These are phyloP conservation scores for Cryptococcus amylolentus DNA, from an alignment of 1,284 basidiomycete species.

Conservation along the genomic window DNA sequence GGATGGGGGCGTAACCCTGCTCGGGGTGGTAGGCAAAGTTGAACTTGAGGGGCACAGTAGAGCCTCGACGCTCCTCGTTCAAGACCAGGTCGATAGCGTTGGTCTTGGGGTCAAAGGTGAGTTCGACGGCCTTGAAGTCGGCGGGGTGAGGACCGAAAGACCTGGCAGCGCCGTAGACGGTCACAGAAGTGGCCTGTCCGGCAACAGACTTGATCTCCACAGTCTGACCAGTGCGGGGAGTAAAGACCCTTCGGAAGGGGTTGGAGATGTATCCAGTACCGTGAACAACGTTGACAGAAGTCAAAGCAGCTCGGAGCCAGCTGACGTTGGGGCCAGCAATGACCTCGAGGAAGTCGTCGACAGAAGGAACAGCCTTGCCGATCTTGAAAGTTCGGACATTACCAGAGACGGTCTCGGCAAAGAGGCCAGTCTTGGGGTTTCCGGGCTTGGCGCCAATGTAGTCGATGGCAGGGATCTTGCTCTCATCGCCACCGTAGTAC, in stretches of 20 bases:
- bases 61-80: conserved; percentile 76
- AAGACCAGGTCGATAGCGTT: conserved; percentile 55
- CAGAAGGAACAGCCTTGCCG: conserved; percentile 58
- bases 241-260: conserved; percentile 80
- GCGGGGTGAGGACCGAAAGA: conserved; percentile 71
- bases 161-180: conserved; percentile 71
- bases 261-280: conserved; percentile 81
- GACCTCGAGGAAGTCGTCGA: conserved; percentile 74
- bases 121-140: conserved; percentile 79
- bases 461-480: conserved; percentile 75
- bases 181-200: conserved; percentile 54
- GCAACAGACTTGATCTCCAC: conserved; percentile 56
- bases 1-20: conserved; percentile 86
- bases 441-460: conserved; percentile 67
- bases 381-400: conserved; percentile 60
- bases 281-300: conserved; percentile 77
- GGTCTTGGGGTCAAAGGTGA: conserved; percentile 59
- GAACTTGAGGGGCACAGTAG: conserved; percentile 74
- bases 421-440: conserved; percentile 51
- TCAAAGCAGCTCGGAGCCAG: conserved; percentile 85
- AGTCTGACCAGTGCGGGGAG: conserved; percentile 74
- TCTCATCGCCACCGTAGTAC: conserved; percentile 74
- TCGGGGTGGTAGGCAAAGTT: conserved; percentile 84
- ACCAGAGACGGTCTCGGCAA: conserved; percentile 55
- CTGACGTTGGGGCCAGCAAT: conserved; percentile 74